These are phyloP conservation scores for Mycena alexandri DNA, from an alignment of 768 basidiomycete species.

Conservation along the genomic window DNA sequence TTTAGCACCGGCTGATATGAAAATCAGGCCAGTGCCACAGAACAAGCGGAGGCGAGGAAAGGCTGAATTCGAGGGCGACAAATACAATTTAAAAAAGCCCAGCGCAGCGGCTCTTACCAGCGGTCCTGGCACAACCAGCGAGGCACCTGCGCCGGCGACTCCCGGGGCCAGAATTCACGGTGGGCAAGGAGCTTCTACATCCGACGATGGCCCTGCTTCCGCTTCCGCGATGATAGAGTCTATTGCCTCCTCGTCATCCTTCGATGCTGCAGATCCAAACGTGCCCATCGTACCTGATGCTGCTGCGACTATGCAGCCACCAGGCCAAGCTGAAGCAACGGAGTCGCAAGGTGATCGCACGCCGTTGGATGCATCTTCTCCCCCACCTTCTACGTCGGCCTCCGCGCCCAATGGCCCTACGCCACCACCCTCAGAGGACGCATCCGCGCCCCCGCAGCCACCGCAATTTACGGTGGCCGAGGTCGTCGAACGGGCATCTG, in stretches of 20 bases:
- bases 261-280: slow-evolving; percentile 26
- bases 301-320: slow-evolving; percentile 1
- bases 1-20: slow-evolving; percentile 59
- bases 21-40: slow-evolving; percentile 65
- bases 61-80: slow-evolving; percentile 52
- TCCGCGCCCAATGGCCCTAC: slow-evolving; percentile 17
- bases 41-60: slow-evolving; percentile 72
- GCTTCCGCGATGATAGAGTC: slow-evolving; percentile 17
- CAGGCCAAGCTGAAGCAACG: slow-evolving; percentile 14
- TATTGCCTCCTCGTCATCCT: not conserved
- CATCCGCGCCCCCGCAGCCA: slow-evolving; percentile 38
- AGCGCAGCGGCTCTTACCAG: slow-evolving; percentile 12
- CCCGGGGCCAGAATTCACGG: slow-evolving; percentile 30
- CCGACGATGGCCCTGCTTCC: slow-evolving; percentile 29
- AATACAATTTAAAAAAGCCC: slow-evolving; percentile 31
- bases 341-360: not conserved
- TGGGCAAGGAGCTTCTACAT: slow-evolving; percentile 32
- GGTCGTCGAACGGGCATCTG: slow-evolving; percentile 57
- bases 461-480: slow-evolving; percentile 64
- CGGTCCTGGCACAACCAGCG: slow-evolving; percentile 6
- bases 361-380: slow-evolving; percentile 23
- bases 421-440: slow-evolving; percentile 30
- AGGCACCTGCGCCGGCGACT: slow-evolving; percentile 4
- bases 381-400: slow-evolving; percentile 18
- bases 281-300: slow-evolving; percentile 19